Percentiles rank a stretch among this genome's conserved stretches.
These are phyloP conservation scores for Cetraspora pellucida DNA, from an alignment of 192 early-diverging fungal species.

Conservation along the genomic window DNA sequence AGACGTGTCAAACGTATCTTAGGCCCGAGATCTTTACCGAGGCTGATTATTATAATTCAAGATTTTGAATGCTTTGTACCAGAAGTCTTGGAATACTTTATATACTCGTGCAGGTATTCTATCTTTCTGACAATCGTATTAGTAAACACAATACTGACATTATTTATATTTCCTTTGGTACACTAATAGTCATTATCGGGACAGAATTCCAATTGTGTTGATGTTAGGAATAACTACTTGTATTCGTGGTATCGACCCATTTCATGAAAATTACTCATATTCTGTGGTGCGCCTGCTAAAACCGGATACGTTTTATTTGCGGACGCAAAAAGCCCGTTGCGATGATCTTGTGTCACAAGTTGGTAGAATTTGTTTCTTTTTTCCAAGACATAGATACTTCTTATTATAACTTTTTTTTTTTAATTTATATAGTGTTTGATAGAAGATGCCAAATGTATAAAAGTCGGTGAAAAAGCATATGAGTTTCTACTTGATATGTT, in stretches of 20 bases:
- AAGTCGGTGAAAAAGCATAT: constrained; percentile 72
- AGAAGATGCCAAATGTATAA: constrained; percentile 49
- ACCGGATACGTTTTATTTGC: constrained; percentile 78
- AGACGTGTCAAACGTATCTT: neutral
- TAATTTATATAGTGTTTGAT: constrained; percentile 59
- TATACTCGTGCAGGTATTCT: constrained; percentile 66
- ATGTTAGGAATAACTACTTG: constrained; percentile 88
- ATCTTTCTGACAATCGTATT: neutral
- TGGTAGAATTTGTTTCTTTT: constrained; percentile 31
- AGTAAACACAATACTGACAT: neutral
- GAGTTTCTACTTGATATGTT: constrained; percentile 81
- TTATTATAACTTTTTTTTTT: constrained; percentile 32
- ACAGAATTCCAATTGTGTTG: constrained; percentile 74
- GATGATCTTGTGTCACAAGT: constrained; percentile 65
- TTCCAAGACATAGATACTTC: neutral
- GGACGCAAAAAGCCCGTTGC: constrained; percentile 73
- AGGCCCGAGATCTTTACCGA: constrained; percentile 27
- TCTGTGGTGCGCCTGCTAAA: constrained; percentile 70
- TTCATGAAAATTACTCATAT: constrained; percentile 81
- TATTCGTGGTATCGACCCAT: constrained; percentile 54
- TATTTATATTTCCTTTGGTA: constrained; percentile 15
- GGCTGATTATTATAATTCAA: constrained; percentile 76
- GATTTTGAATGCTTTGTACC: constrained; percentile 87
- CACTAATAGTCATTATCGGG: constrained; percentile 63
- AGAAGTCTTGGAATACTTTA: constrained; percentile 71